Evolutionary conservation across 2,329 filamentous ascomycete species (phyloP).

Genomic region (Neonectria ditissima): DNA sequence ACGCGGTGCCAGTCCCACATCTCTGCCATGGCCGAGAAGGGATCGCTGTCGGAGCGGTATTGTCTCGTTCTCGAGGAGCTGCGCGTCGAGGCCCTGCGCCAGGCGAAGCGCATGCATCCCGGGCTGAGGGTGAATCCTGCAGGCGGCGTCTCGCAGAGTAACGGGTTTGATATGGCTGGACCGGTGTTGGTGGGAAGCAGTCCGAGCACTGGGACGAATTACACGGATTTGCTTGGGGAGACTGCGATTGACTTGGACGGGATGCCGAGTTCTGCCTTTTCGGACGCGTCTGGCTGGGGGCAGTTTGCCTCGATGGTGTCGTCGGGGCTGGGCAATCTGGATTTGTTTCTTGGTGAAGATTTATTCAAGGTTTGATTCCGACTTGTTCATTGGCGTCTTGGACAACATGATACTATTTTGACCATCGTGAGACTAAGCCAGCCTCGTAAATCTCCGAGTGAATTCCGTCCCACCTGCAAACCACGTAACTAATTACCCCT

Average conservation of each 20-base stretch:
- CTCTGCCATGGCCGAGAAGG: conserved; percentile 39
- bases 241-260: conserved; percentile 39
- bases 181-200: conserved; percentile 28
- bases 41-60: conserved; percentile 38
- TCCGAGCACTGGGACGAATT: conserved; percentile 33
- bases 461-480: too few relatives aligned
- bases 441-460: not conserved
- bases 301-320: conserved; percentile 45
- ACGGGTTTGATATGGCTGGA: conserved; percentile 20
- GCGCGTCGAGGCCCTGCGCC: conserved; percentile 38
- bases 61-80: conserved; percentile 41
- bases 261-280: conserved; percentile 32
- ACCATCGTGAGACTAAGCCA: not conserved
- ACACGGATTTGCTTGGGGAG: conserved; percentile 39
- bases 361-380: conserved; percentile 26
- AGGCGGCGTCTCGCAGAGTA: conserved; percentile 21
- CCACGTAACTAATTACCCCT: not conserved
- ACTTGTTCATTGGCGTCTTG: not conserved
- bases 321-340: conserved; percentile 42
- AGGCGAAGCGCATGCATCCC: conserved; percentile 37
- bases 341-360: conserved; percentile 40
- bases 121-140: conserved; percentile 5
- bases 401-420: not conserved
- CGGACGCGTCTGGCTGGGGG: conserved; percentile 39
- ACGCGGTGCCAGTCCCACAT: conserved; percentile 40